Evolutionary conservation across 2,329 filamentous ascomycete species (phyloP).

Genomic region (Xylariaceae sp.): DNA sequence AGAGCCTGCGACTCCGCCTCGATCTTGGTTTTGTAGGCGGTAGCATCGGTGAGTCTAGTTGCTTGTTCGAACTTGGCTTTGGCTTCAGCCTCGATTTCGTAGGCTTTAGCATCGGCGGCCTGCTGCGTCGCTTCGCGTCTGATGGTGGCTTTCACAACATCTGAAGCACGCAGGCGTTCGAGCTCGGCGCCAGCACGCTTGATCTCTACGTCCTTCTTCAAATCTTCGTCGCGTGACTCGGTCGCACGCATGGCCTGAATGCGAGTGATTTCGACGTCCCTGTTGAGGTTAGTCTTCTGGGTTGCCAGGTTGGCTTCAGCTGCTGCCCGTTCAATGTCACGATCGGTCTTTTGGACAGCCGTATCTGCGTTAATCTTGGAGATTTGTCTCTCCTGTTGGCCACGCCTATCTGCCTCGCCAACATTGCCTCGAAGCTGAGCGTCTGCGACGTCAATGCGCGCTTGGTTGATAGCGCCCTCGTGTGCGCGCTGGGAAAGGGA

Average conservation of each 20-base stretch:
- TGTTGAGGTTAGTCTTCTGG: conserved; percentile 67
- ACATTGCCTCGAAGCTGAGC: conserved; percentile 67
- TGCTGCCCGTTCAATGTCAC: conserved; percentile 75
- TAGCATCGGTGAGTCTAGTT: conserved; percentile 13
- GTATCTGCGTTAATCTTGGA: conserved; percentile 77
- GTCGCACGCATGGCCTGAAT: conserved; percentile 71
- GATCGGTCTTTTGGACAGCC: conserved; percentile 78
- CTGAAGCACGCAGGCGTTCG: conserved; percentile 72
- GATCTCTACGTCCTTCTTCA: conserved; percentile 74
- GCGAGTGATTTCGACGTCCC: conserved; percentile 72
- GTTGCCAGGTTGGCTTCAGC: conserved; percentile 76
- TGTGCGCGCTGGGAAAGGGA: conserved; percentile 80
- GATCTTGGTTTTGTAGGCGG: conserved; percentile 47
- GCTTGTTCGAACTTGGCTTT: conserved; percentile 47
- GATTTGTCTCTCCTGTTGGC: conserved; percentile 79
- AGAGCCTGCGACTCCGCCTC: conserved; percentile 46
- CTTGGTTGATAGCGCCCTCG: conserved; percentile 80
- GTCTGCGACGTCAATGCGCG: conserved; percentile 63
- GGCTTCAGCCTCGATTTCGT: conserved; percentile 63
- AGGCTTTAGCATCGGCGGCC: conserved; percentile 63
- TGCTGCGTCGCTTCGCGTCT: conserved; percentile 66
- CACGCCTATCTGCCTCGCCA: conserved; percentile 74
- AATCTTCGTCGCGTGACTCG: conserved; percentile 74
- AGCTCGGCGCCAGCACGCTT: conserved; percentile 78
- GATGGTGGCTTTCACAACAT: conserved; percentile 76